phyloP scores from a whole-genome alignment of 345 rosid species.

The Psidium guajava region DNA sequence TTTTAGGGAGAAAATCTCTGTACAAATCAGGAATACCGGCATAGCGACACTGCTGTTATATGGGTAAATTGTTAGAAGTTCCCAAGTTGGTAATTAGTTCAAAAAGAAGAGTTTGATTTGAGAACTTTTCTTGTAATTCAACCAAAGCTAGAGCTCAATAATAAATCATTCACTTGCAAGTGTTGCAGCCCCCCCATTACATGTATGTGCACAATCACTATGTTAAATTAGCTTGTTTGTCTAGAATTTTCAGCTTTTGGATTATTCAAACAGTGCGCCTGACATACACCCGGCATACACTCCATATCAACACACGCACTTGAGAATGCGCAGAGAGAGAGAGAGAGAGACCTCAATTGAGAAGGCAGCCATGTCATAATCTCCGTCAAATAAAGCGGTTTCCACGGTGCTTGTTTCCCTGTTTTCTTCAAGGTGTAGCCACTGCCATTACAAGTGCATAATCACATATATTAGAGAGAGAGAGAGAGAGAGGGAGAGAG shows the following conservation, averaged over 20 bases:
- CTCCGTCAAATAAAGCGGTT: no score
- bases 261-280: neutral
- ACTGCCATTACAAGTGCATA: neutral
- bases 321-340: rapidly evolving
- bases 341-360: neutral
- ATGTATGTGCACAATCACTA: neutral
- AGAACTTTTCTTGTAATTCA: neutral
- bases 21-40: rapidly evolving
- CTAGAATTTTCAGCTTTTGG: neutral
- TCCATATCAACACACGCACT: neutral
- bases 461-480: neutral
- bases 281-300: rapidly evolving
- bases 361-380: neutral
- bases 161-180: neutral
- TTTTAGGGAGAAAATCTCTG: neutral
- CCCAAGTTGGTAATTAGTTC: neutral
- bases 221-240: neutral
- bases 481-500: no score
- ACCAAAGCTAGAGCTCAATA: neutral
- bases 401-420: no score
- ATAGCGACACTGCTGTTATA: neutral
- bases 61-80: neutral
- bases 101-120: neutral
- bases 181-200: no score
- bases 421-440: no score